phyloP scores from a whole-genome alignment of 495 filamentous ascomycete species.

The Durotheca rogersii region DNA sequence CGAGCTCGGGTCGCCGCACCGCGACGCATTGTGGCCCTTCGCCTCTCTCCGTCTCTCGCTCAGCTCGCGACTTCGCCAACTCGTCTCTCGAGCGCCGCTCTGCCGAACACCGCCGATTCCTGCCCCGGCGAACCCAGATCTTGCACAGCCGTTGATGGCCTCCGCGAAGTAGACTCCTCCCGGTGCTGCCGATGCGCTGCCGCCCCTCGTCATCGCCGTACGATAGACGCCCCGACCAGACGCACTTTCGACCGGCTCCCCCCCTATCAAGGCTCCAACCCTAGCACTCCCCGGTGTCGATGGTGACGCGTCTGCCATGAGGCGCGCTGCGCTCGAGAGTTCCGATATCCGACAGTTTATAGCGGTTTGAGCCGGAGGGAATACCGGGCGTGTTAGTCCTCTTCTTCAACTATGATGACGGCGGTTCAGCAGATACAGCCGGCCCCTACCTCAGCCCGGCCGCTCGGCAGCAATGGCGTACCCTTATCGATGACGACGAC shows the following conservation, averaged over 20 bases:
- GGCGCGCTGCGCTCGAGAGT: conserved; percentile 16
- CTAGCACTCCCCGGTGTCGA: background rate
- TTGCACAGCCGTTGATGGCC: background rate
- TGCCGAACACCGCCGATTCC: conserved; percentile 2
- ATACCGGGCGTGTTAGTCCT: background rate
- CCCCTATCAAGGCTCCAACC: background rate
- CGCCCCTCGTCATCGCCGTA: conserved; percentile 2
- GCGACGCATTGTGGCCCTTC: too few species aligned
- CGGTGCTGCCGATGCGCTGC: conserved; percentile 7
- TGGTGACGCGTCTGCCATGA: conserved; percentile 20
- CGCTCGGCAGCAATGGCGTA: conserved; percentile 35
- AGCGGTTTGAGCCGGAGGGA: background rate
- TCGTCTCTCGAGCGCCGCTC: background rate
- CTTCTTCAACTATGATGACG: conserved; percentile 32
- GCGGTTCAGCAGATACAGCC: conserved; percentile 43
- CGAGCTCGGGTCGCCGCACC: conserved; percentile 5
- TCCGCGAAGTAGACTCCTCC: too few species aligned
- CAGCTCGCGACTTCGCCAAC: conserved; percentile 3
- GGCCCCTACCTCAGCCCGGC: conserved; percentile 36
- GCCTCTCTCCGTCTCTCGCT: too few species aligned
- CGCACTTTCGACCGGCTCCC: background rate
- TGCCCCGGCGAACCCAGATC: background rate
- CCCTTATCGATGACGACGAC: too few species aligned
- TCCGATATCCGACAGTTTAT: conserved; percentile 8
- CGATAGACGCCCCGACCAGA: conserved; percentile 12